Base-by-base conservation (phyloP, 768 basidiomycete genomes). In the Tulasnella sp. region DNA sequence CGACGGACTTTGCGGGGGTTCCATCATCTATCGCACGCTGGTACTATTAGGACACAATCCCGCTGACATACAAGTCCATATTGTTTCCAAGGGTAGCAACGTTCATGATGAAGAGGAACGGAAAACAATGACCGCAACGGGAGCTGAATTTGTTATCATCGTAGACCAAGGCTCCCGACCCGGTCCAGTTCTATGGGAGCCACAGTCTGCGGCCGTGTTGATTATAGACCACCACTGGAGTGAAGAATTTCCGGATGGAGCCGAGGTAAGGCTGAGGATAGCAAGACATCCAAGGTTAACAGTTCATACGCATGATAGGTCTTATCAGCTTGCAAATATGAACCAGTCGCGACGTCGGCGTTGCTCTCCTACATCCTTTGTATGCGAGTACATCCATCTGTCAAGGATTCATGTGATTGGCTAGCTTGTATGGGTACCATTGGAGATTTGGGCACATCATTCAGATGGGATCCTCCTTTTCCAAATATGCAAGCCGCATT, bases 221-320 rank as follows among this genome's bases (percentile, higher is more conserved):
- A 60, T 74, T 32, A 59, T 74, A n/a, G 72, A 74, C 59, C 72
- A 74, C 58, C 72, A 74, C 58, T 63, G 65, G 58, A 69, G 66
- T 15, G 60, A 61, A 16, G 63, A 65, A 53, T 72, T 68, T 55
- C 70, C 71, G 0, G 61, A 63, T 1, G 62, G 58, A 22, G 59
- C 67, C 2, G 19, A 54, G 10, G 67, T 70, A 43, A 53, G 47
- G 24, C n/a, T 37, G 12, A 0, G 22, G 9, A 15, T 15, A 15
- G 27, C 15, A 19, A 9, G 15, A 3, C 20, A 22, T 28, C 22
- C 7, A 7, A 10, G 2, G 6, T n/a, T n/a, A n/a, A n/a, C n/a
- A n/a, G n/a, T n/a, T n/a, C n/a, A n/a, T n/a, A n/a, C n/a, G n/a
- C n/a, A 10, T n/a, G 8, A 12, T 9, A 48, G 47, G n/a, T 48